These are phyloP conservation scores for Epicoccum sorghinum DNA, from an alignment of 2,329 filamentous ascomycete genomes.

Conservation along the genomic window DNA sequence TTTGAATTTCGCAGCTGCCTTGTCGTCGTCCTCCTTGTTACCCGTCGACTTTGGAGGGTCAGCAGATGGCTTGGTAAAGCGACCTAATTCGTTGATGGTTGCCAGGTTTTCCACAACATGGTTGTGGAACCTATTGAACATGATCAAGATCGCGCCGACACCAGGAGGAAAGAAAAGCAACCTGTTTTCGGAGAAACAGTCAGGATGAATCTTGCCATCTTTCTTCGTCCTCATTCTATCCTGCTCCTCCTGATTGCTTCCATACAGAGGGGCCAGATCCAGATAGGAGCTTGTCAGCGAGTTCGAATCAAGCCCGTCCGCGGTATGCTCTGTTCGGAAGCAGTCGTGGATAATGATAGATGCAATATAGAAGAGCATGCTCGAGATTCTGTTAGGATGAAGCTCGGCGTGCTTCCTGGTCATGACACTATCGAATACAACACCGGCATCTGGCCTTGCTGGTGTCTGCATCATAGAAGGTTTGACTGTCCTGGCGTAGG, in stretches of 20 bases:
- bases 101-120: slow-evolving; percentile 79
- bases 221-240: slow-evolving; percentile 68
- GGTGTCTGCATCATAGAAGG: slow-evolving; percentile 63
- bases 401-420: slow-evolving; percentile 66
- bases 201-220: slow-evolving; percentile 72
- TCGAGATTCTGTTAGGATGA: slow-evolving; percentile 75
- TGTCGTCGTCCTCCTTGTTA: slow-evolving; percentile 52
- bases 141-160: slow-evolving; percentile 69
- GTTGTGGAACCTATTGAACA: slow-evolving; percentile 83
- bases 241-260: slow-evolving; percentile 70
- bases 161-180: slow-evolving; percentile 71
- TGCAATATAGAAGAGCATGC: slow-evolving; percentile 76
- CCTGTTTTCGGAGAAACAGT: slow-evolving; percentile 71
- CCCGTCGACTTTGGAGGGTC: slow-evolving; percentile 29
- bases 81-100: slow-evolving; percentile 81
- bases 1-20: slow-evolving; percentile 33
- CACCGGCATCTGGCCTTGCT: slow-evolving; percentile 67
- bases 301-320: slow-evolving; percentile 61
- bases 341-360: slow-evolving; percentile 69
- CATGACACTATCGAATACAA: slow-evolving; percentile 72
- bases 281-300: slow-evolving; percentile 76
- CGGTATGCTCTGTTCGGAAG: slow-evolving; percentile 66
- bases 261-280: slow-evolving; percentile 75
- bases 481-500: slow-evolving; percentile 72
- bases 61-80: slow-evolving; percentile 70